Conservation (phyloP, 2,329 filamentous ascomycete genomes). For the Emergomyces africanus region DNA sequence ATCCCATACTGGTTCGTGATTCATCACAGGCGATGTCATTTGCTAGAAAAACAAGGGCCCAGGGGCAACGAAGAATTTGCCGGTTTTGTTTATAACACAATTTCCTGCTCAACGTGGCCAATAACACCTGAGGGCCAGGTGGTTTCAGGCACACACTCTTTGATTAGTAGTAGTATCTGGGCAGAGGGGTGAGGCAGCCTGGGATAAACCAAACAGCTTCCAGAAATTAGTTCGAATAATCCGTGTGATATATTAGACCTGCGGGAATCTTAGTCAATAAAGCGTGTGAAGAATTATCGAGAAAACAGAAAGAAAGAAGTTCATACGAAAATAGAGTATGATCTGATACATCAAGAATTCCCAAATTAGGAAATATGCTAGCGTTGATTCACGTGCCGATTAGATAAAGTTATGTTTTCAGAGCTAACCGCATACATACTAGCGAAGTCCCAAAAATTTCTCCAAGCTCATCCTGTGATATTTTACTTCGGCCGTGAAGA, state of each 20-base stretch:
- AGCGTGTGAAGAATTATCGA: neutral
- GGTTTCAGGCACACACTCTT: too few species aligned
- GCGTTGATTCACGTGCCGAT: neutral
- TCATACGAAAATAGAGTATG: neutral
- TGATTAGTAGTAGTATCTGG: too few species aligned
- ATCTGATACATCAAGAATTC: neutral
- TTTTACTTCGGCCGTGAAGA: neutral
- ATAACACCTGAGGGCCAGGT: too few species aligned
- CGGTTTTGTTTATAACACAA: neutral
- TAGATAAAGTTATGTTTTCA: neutral
- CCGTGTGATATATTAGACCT: neutral
- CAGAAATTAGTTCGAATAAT: neutral
- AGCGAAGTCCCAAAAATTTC: neutral
- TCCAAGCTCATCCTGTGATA: neutral
- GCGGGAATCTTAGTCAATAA: neutral
- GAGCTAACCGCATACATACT: neutral
- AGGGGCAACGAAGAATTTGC: neutral
- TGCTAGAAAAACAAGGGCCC: neutral
- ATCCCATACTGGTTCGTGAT: neutral
- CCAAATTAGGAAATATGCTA: neutral
- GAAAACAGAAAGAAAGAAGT: neutral
- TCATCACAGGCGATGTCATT: neutral
- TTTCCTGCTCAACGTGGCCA: neutral
- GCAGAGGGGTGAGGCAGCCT: neutral
- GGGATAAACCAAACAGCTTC: neutral